phyloP scores from a whole-genome alignment of 352 stramenopile species.

The Globisporangium ultimum region DNA sequence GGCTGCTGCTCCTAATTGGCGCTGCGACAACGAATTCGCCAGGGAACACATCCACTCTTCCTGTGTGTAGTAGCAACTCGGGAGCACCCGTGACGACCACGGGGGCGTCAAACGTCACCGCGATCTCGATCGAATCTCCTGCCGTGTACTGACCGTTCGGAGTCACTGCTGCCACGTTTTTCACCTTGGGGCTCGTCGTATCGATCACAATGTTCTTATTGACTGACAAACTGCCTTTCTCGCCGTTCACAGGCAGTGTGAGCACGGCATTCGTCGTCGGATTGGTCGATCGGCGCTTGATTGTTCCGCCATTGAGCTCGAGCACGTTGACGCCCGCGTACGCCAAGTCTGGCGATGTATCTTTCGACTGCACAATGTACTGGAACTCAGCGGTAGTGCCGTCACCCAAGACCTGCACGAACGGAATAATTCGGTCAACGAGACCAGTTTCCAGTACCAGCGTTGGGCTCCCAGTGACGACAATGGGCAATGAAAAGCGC shows the following conservation, averaged over 20 bases:
- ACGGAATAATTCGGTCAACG: slow-evolving; percentile 58
- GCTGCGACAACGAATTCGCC: slow-evolving; percentile 43
- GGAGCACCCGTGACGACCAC: slow-evolving; percentile 56
- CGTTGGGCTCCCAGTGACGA: slow-evolving; percentile 49
- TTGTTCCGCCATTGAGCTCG: slow-evolving; percentile 52
- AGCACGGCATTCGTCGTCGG: slow-evolving; percentile 47
- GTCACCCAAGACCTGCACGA: slow-evolving; percentile 31
- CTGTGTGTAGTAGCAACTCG: slow-evolving; percentile 41
- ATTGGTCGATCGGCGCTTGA: slow-evolving; percentile 48
- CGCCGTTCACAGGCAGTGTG: slow-evolving; percentile 48
- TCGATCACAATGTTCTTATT: slow-evolving; percentile 77
- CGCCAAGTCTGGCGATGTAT: slow-evolving; percentile 64
- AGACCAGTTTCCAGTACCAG: slow-evolving; percentile 63
- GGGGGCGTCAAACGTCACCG: slow-evolving; percentile 50
- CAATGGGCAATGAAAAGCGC: slow-evolving; percentile 62
- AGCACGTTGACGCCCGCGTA: slow-evolving; percentile 48
- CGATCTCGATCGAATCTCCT: slow-evolving; percentile 54
- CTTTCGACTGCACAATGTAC: slow-evolving; percentile 70
- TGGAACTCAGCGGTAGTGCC: slow-evolving; percentile 54
- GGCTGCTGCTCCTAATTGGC: slow-evolving; percentile 12
- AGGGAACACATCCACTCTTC: slow-evolving; percentile 52
- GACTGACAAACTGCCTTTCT: slow-evolving; percentile 55
- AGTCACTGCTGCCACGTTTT: slow-evolving; percentile 30
- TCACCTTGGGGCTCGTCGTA: slow-evolving; percentile 46
- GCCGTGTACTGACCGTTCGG: slow-evolving; percentile 51